A percentile compares a stretch with the other conserved stretches of the same genome.
Evolutionary conservation across 257 asterid species (phyloP).

Genomic region (Scutellaria galericulata): DNA sequence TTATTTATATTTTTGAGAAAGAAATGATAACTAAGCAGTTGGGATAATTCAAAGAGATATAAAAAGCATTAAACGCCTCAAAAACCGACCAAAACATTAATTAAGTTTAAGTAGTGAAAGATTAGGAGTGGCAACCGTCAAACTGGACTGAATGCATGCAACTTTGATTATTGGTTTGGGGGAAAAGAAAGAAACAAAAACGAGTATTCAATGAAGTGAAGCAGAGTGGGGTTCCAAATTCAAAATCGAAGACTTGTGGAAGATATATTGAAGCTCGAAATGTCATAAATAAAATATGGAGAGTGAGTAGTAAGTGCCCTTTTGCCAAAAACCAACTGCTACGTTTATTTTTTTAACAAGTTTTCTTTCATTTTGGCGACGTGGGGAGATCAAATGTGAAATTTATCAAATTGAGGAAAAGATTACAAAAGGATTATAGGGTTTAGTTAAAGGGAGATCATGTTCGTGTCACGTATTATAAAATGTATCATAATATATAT

Average conservation of each 20-base stretch:
- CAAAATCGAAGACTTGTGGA: slow-evolving; percentile 20
- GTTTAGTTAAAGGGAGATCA: too few relatives aligned
- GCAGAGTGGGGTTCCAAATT: not conserved
- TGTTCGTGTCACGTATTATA: too few relatives aligned
- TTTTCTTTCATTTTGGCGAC: slow-evolving; percentile 29
- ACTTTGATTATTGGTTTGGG: slow-evolving; percentile 33
- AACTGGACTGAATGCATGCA: slow-evolving; percentile 43
- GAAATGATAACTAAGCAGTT: not conserved
- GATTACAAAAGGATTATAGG: too few relatives aligned
- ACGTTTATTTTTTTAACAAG: slow-evolving; percentile 20
- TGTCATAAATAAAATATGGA: slow-evolving; percentile 17
- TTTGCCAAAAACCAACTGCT: slow-evolving; percentile 22
- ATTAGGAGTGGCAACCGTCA: slow-evolving; percentile 41
- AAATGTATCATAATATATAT: too few relatives aligned
- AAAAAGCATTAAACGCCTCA: slow-evolving; percentile 32
- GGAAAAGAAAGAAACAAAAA: not conserved
- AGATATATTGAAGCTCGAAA: slow-evolving; percentile 23
- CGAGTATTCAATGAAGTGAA: slow-evolving; percentile 9
- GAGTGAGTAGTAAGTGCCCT: not conserved
- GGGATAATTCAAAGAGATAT: slow-evolving; percentile 25
- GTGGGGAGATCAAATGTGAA: slow-evolving; percentile 52
- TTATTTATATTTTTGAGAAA: not conserved
- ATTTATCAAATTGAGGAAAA: not conserved
- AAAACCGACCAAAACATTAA: slow-evolving; percentile 18
- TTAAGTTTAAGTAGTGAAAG: slow-evolving; percentile 15